phyloP scores from a whole-genome alignment of 1,284 basidiomycete genomes.

The Irpex lacteus region DNA sequence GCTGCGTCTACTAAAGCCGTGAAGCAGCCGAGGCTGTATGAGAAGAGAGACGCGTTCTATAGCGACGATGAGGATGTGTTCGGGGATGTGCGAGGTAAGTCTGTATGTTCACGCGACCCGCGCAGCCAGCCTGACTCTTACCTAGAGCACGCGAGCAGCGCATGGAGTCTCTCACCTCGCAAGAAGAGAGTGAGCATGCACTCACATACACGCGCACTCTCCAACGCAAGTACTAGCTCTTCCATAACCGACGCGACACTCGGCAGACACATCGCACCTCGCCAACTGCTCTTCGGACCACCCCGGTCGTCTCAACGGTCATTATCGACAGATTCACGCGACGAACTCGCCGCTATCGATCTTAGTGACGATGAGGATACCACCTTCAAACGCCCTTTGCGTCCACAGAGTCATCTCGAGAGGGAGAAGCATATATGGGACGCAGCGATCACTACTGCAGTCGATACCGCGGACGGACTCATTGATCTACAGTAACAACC shows the following conservation, averaged over 20 bases:
- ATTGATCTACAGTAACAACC: conserved; percentile 37
- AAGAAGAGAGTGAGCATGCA: background rate
- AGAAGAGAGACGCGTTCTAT: conserved; percentile 12
- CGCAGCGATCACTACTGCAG: conserved; percentile 33
- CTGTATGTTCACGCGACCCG: background rate
- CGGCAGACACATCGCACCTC: background rate
- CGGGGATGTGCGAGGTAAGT: background rate
- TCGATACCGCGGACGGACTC: conserved; percentile 35
- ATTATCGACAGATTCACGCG: background rate
- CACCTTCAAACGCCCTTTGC: background rate
- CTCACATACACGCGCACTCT: conserved; percentile 7
- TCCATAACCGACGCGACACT: conserved; percentile 9
- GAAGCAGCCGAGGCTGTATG: conserved; percentile 23
- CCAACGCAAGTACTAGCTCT: conserved; percentile 12
- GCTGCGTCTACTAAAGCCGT: conserved; percentile 27
- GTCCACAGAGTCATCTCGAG: background rate
- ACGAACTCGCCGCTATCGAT: background rate
- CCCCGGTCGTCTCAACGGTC: background rate
- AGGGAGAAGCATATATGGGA: conserved; percentile 35
- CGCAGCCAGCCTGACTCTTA: background rate
- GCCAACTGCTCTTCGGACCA: background rate
- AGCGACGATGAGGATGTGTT: background rate
- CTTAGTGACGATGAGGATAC: conserved; percentile 6
- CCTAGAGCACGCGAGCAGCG: background rate
- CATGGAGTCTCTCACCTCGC: background rate